Evolutionary conservation across 1,139 yeast genomes (phyloP), one percentile per base, ranked within the genome.

Genomic region (Taphrina communis): DNA sequence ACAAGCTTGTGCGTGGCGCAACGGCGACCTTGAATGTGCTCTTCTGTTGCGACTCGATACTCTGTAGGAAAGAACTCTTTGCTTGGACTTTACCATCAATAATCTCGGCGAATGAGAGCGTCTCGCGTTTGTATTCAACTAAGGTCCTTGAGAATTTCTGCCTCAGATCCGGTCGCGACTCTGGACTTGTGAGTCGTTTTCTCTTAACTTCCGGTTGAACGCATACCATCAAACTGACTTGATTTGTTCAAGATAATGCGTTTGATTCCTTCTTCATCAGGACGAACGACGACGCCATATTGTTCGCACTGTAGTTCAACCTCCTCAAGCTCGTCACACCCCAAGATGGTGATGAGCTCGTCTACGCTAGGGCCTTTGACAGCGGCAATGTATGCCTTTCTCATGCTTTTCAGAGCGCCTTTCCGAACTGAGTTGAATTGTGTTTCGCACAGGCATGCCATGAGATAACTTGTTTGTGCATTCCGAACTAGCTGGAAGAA

Each of bases 351-450:
- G 35, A 59, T 55, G 42, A 70, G 59, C 21, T 61, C 67, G 11
- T 41, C 69, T 17, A 68, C 48, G 7, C 65, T 62, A 6, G 65
- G 58, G n/a, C 66, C 65, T 6, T 58, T 53, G 44, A 68, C 66
- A 4, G 65, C 69, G 8, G 70, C 55, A 35, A 70, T 53, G 58
- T 36, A 70, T 6, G 70, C 68, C 19, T 63, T 59, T 11, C 70
- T 55, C 82, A 94, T 82, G 0, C 92, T 82, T 73, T 85, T 86
- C 70, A 93, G 77, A 0, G 96, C 93, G 74, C 87, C 86, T 74
- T 89, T 86, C 58, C 99, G 80, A 6, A 93, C 82, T 71, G 89
- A 94, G 74, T 89, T 89, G 75, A 91, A 86, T 73, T 89, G 93
- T 5, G 88, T 86, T 76, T 94, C 97, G 41, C 91, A 78, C 55